Percentiles rank a stretch among this genome's conserved stretches.
Evolutionary conservation across 2,329 filamentous ascomycete genomes (phyloP).

Genomic region (Periconia sp.): DNA sequence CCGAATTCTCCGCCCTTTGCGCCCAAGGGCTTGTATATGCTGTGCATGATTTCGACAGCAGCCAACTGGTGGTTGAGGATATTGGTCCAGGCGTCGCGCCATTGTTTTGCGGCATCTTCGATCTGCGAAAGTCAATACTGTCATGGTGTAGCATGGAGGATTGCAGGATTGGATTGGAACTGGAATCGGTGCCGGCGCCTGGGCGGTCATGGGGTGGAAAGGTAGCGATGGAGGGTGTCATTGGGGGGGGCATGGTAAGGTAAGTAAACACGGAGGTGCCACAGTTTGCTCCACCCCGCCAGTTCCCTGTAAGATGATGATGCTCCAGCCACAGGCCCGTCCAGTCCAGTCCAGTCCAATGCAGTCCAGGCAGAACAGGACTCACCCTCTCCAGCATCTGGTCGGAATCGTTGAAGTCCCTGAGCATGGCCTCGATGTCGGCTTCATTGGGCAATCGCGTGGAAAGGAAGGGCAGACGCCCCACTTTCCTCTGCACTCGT

Average conservation of each 20-base stretch:
- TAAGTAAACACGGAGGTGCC: constrained; percentile 11
- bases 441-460: constrained; percentile 64
- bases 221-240: not conserved
- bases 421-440: constrained; percentile 72
- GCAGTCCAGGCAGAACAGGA: constrained; percentile 5
- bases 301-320: not conserved
- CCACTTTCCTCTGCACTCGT: constrained; percentile 58
- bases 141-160: not conserved
- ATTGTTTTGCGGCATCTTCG: constrained; percentile 72
- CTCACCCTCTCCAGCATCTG: constrained; percentile 70
- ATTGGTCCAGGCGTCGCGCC: constrained; percentile 76
- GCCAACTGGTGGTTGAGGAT: constrained; percentile 70
- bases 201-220: not conserved
- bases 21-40: constrained; percentile 75
- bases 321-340: constrained; percentile 4
- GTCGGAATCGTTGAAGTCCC: constrained; percentile 73
- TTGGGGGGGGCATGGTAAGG: not conserved
- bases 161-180: not conserved
- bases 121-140: constrained; percentile 55
- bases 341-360: constrained; percentile 4
- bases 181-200: not conserved
- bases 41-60: constrained; percentile 67
- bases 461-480: constrained; percentile 3
- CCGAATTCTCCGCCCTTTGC: constrained; percentile 59
- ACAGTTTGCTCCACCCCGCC: constrained; percentile 13